A percentile compares a stretch with the other conserved stretches of the same genome.
Conservation (phyloP, 2,329 filamentous ascomycete genomes). For the Neocucurbitaria cava region DNA sequence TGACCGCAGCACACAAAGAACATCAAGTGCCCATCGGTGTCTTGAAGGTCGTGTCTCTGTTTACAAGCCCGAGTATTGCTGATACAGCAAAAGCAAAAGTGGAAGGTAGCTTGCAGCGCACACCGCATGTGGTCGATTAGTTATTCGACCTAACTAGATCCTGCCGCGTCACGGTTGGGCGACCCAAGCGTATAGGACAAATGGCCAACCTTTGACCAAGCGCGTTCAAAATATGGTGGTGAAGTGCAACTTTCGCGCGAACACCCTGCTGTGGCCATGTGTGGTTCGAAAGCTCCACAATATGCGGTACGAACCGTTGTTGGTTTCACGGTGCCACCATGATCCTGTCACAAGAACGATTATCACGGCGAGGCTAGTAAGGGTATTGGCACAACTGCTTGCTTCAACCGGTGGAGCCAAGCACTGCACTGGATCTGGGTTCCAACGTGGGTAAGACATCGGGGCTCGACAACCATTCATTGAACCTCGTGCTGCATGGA, state of each 20-base stretch:
- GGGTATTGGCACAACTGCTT: conserved; percentile 6
- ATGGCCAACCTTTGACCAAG: background rate
- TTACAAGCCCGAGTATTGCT: background rate
- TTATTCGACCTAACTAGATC: background rate
- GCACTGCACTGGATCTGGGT: conserved; percentile 1
- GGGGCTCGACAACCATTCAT: conserved; percentile 1
- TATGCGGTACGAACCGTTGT: conserved; percentile 14
- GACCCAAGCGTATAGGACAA: background rate
- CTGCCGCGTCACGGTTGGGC: background rate
- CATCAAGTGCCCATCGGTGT: background rate
- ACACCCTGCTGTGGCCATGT: background rate
- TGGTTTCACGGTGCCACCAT: conserved; percentile 8
- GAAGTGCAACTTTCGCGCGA: background rate
- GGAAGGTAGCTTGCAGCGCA: background rate
- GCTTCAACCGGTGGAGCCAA: conserved; percentile 6
- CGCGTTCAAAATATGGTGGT: background rate
- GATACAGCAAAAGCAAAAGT: background rate
- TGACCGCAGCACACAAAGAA: background rate
- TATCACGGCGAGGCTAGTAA: conserved; percentile 1
- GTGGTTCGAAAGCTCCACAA: background rate
- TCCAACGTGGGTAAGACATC: conserved; percentile 4
- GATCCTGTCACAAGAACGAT: conserved; percentile 1
- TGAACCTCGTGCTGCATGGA: background rate
- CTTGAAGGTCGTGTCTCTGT: background rate
- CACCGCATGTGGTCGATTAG: background rate